These are phyloP conservation scores for Pichia terricola DNA, from an alignment of 1,139 yeast genomes.

Conservation along the genomic window DNA sequence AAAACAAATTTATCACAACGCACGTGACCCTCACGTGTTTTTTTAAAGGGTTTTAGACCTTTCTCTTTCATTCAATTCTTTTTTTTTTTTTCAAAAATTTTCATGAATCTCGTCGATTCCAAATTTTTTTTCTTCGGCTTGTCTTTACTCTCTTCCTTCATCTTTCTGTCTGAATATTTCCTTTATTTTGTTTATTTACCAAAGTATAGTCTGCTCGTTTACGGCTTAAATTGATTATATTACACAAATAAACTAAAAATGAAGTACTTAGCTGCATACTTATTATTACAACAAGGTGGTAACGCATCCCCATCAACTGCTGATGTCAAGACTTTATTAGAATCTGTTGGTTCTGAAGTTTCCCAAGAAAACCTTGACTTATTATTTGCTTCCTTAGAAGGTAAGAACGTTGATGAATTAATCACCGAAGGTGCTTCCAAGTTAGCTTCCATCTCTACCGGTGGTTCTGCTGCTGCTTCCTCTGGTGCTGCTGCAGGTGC, in stretches of 20 bases:
- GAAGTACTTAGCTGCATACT: slow-evolving; percentile 67
- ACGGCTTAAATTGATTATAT: slow-evolving; percentile 37
- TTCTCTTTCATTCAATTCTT: no score
- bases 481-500: slow-evolving; percentile 60
- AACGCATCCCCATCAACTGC: slow-evolving; percentile 79
- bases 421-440: slow-evolving; percentile 93
- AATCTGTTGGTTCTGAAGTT: slow-evolving; percentile 92
- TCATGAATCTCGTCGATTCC: no score
- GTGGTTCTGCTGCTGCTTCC: slow-evolving; percentile 84
- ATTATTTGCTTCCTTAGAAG: slow-evolving; percentile 86
- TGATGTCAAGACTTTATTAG: slow-evolving; percentile 81
- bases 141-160: no score
- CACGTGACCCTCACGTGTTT: no score
- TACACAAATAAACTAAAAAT: slow-evolving; percentile 24
- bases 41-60: no score
- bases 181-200: not conserved
- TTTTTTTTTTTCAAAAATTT: no score
- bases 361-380: slow-evolving; percentile 82
- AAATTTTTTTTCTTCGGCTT: no score
- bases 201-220: slow-evolving; percentile 27
- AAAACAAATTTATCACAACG: no score
- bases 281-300: slow-evolving; percentile 61
- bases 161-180: no score
- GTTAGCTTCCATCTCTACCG: slow-evolving; percentile 95
- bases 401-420: slow-evolving; percentile 86